phyloP scores from a whole-genome alignment of 768 basidiomycete species.

The Dioszegia crocea region DNA sequence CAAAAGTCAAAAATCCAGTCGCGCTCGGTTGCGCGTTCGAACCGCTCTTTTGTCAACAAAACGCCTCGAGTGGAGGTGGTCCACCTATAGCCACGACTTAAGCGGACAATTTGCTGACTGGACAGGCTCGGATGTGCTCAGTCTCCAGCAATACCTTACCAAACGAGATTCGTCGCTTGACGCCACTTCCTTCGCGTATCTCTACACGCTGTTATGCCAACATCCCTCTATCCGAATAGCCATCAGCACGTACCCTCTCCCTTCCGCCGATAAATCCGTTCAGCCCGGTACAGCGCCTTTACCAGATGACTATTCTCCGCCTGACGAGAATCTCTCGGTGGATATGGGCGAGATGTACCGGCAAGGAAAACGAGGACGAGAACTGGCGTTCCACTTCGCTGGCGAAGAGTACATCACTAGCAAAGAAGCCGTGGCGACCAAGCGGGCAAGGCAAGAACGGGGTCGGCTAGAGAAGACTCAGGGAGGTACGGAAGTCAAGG shows the following conservation, averaged over 20 bases:
- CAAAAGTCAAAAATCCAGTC: not conserved
- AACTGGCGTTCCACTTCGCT: conserved; percentile 27
- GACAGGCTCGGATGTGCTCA: conserved; percentile 30
- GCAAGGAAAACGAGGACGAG: conserved; percentile 30
- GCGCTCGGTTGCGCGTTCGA: conserved; percentile 30
- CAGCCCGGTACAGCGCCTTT: conserved; percentile 29
- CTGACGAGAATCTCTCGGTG: conserved; percentile 3
- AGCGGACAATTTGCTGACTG: not conserved
- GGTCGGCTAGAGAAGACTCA: conserved; percentile 1
- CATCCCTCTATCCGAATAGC: conserved; percentile 31
- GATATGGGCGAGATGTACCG: conserved; percentile 18
- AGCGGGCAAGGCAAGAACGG: conserved; percentile 13
- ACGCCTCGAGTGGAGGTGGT: conserved; percentile 26
- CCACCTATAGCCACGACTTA: not conserved
- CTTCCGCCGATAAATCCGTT: conserved; percentile 16
- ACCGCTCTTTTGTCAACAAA: conserved; percentile 8
- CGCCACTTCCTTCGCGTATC: conserved; percentile 32
- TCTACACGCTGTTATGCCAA: conserved; percentile 24
- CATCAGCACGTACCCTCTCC: conserved; percentile 30
- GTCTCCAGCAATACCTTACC: conserved; percentile 23
- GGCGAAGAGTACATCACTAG: conserved; percentile 29
- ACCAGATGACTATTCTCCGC: conserved; percentile 21
- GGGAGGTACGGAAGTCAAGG: not conserved
- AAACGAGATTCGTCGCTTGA: conserved; percentile 27
- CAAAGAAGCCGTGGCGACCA: conserved; percentile 23